These are phyloP conservation scores for Yarrowia sp. DNA, from an alignment of 805 yeast species.

Conservation along the genomic window DNA sequence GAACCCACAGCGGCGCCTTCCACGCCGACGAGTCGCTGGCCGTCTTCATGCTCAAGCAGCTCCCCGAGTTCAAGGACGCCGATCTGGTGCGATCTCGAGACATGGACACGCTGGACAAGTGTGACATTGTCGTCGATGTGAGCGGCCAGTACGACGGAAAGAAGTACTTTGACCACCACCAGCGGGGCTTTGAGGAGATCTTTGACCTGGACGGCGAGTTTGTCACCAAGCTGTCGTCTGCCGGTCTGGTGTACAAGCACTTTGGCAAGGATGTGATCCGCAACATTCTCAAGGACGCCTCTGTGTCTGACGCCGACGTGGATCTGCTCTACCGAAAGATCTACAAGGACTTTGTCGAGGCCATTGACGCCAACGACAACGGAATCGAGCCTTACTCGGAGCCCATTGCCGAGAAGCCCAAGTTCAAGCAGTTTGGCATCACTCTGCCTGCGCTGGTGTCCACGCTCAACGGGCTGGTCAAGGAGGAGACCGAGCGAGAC, in stretches of 20 bases:
- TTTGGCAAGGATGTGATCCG: slow-evolving; percentile 54
- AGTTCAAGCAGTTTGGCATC: slow-evolving; percentile 74
- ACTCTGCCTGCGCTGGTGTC: slow-evolving; percentile 80
- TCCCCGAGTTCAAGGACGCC: slow-evolving; percentile 73
- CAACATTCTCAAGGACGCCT: slow-evolving; percentile 56
- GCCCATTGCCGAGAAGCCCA: slow-evolving; percentile 57
- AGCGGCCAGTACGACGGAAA: slow-evolving; percentile 86
- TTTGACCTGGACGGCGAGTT: slow-evolving; percentile 61
- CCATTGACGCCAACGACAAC: slow-evolving; percentile 95
- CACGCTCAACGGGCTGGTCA: slow-evolving; percentile 86
- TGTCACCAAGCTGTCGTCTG: slow-evolving; percentile 85
- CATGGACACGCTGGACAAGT: slow-evolving; percentile 77
- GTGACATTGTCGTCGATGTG: slow-evolving; percentile 95
- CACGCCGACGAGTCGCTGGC: slow-evolving; percentile 98
- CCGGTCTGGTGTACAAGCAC: slow-evolving; percentile 86
- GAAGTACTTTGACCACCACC: slow-evolving; percentile 95
- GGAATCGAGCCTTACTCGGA: slow-evolving; percentile 79
- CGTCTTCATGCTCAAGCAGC: slow-evolving; percentile 76
- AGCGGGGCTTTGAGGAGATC: slow-evolving; percentile 82
- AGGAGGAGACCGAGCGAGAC: slow-evolving; percentile 64
- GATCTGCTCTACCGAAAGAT: slow-evolving; percentile 74
- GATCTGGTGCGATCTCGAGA: slow-evolving; percentile 82
- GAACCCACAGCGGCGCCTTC: slow-evolving; percentile 82
- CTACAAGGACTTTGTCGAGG: slow-evolving; percentile 87
- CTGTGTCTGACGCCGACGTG: slow-evolving; percentile 53